Evolutionary conservation across 306 rosid genomes (phyloP).

Genomic region (Trichosanthes cucumerina): DNA sequence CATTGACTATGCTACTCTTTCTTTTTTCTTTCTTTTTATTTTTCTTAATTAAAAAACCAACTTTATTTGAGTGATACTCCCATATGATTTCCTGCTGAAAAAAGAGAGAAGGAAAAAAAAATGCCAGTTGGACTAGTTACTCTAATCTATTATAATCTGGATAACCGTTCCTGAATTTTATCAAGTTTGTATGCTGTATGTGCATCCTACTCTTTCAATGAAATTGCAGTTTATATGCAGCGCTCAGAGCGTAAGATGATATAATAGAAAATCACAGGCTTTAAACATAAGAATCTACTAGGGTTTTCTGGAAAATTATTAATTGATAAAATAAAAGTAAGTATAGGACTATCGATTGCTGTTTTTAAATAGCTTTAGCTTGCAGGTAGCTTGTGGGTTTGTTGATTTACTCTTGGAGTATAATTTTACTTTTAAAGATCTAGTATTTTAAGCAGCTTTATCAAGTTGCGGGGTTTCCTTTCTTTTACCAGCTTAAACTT

Average conservation of each 20-base stretch:
- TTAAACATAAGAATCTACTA: neutral
- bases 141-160: neutral
- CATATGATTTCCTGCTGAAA: neutral
- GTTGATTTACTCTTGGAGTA: neutral
- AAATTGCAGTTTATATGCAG: neutral
- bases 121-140: neutral
- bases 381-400: neutral
- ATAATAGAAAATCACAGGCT: neutral
- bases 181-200: neutral
- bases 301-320: neutral
- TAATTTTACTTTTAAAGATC: neutral
- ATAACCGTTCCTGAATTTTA: neutral
- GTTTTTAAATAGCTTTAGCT: neutral
- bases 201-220: neutral
- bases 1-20: neutral
- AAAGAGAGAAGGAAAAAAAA: neutral
- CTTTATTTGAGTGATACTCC: neutral
- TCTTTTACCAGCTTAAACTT: neutral
- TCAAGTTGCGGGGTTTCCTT: neutral
- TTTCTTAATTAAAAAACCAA: neutral
- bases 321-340: neutral
- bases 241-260: neutral
- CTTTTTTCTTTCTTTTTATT: too few species aligned
- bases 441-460: neutral
- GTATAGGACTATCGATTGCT: neutral